Conservation (phyloP, 768 basidiomycete species). For the Suillus plorans region DNA sequence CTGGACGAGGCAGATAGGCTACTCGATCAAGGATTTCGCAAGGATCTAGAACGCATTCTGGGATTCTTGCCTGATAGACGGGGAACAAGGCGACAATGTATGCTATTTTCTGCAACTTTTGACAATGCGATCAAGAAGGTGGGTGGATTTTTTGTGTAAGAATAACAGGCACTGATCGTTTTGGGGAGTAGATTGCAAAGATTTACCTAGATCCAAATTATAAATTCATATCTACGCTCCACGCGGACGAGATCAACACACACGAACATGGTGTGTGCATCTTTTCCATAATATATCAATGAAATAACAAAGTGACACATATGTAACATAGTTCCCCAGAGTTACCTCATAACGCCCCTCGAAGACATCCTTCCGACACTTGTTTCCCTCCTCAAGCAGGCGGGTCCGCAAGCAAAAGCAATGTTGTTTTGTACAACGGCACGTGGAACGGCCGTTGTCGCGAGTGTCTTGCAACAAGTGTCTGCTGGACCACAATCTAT, state of each 20-base stretch:
- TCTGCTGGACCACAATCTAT: constrained; percentile 14
- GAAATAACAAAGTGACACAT: background rate
- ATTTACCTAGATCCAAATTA: constrained; percentile 27
- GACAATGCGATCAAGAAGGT: constrained; percentile 64
- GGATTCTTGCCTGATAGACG: constrained; percentile 39
- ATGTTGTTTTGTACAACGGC: constrained; percentile 74
- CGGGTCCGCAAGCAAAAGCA: constrained; percentile 38
- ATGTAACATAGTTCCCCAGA: constrained; percentile 42
- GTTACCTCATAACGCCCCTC: constrained; percentile 42
- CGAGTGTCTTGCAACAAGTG: constrained; percentile 28
- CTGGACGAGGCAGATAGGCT: constrained; percentile 77
- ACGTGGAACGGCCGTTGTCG: constrained; percentile 47
- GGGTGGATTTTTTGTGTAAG: constrained; percentile 10
- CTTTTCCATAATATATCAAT: background rate
- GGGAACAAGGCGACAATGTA: constrained; percentile 58
- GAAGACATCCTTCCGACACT: constrained; percentile 41
- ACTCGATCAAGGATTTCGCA: constrained; percentile 72
- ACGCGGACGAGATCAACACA: constrained; percentile 55
- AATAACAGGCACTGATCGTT: background rate
- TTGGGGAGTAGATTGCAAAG: constrained; percentile 22
- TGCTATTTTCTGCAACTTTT: constrained; percentile 77
- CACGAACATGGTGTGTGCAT: constrained; percentile 53
- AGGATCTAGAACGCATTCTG: constrained; percentile 65
- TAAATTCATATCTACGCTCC: constrained; percentile 58
- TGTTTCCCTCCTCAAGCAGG: constrained; percentile 39